Evolutionary conservation across 345 rosid genomes (phyloP).

Genomic region (Hibiscus mutabilis): DNA sequence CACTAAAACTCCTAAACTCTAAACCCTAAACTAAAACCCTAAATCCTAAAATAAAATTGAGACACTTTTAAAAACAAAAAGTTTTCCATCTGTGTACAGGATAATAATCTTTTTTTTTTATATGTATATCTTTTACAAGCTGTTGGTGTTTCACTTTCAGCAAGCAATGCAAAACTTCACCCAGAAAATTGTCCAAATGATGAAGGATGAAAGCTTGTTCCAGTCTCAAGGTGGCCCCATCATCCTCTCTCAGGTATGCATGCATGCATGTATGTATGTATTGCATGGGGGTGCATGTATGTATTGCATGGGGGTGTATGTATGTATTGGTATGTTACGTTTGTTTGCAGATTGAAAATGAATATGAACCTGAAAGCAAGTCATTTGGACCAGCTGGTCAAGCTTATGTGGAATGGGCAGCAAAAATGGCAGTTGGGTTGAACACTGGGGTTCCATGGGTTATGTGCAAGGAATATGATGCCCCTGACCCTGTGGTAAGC

Average conservation of each 20-base stretch:
- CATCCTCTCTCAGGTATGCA: constrained; percentile 80
- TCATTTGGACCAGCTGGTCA: constrained; percentile 43
- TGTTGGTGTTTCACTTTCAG: constrained; percentile 21
- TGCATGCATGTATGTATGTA: not conserved
- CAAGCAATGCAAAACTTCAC: constrained; percentile 63
- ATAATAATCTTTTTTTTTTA: not conserved
- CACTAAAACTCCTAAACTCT: no score
- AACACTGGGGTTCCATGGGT: constrained; percentile 70
- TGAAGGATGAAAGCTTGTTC: constrained; percentile 61
- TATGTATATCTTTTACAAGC: not conserved
- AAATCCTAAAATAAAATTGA: no score
- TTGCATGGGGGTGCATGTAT: not conserved
- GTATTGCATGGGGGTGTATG: no score
- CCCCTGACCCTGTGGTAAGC: constrained; percentile 60
- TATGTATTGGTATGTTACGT: no score
- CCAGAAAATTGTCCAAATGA: constrained; percentile 67
- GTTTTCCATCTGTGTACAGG: no score
- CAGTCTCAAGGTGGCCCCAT: constrained; percentile 87
- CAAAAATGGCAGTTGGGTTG: constrained; percentile 50
- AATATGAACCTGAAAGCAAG: constrained; percentile 42
- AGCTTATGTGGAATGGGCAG: constrained; percentile 61
- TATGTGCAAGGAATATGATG: constrained; percentile 70
- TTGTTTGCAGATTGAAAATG: constrained; percentile 53
- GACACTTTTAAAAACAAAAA: no score
- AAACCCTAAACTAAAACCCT: no score